Evolutionary conservation across 495 filamentous ascomycete species (phyloP).

Genomic region (Rhypophila decipiens): DNA sequence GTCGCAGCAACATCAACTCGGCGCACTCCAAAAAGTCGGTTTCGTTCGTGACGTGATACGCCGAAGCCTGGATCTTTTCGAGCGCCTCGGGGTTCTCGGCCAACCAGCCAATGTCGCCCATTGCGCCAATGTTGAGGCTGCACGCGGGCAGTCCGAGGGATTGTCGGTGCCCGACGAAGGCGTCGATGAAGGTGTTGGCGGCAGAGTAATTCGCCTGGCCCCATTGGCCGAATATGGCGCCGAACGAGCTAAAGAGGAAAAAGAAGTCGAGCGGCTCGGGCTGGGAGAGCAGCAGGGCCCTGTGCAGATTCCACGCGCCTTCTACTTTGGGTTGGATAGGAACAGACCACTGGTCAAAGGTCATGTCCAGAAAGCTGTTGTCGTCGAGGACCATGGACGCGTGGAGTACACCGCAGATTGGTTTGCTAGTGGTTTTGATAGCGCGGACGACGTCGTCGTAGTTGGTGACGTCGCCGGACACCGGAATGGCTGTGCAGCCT

Average conservation of each 20-base stretch:
- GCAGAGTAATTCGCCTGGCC: conserved; percentile 54
- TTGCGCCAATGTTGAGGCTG: conserved; percentile 17
- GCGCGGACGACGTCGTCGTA: conserved; percentile 18
- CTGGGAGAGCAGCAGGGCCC: background rate
- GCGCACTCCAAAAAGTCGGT: background rate
- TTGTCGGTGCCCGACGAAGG: conserved; percentile 22
- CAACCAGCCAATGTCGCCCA: conserved; percentile 17
- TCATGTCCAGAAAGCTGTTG: conserved; percentile 26
- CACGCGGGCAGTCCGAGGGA: conserved; percentile 9
- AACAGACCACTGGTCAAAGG: conserved; percentile 18
- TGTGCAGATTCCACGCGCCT: conserved; percentile 33
- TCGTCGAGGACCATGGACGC: conserved; percentile 39
- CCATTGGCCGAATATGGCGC: conserved; percentile 37
- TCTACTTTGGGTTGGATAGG: conserved; percentile 37
- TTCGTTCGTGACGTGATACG: background rate
- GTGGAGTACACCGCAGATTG: conserved; percentile 41
- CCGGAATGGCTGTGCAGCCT: conserved; percentile 24
- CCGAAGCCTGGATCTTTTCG: background rate
- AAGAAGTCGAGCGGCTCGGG: conserved; percentile 44
- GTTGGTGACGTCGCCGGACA: conserved; percentile 26
- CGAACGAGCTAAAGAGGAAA: conserved; percentile 34
- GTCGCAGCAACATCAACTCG: background rate
- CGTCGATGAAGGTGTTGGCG: conserved; percentile 50
- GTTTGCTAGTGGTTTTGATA: conserved; percentile 4
- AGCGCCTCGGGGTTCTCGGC: conserved; percentile 5